Conservation (phyloP, 2,329 filamentous ascomycete genomes). For the Raffaelea ambrosiae region DNA sequence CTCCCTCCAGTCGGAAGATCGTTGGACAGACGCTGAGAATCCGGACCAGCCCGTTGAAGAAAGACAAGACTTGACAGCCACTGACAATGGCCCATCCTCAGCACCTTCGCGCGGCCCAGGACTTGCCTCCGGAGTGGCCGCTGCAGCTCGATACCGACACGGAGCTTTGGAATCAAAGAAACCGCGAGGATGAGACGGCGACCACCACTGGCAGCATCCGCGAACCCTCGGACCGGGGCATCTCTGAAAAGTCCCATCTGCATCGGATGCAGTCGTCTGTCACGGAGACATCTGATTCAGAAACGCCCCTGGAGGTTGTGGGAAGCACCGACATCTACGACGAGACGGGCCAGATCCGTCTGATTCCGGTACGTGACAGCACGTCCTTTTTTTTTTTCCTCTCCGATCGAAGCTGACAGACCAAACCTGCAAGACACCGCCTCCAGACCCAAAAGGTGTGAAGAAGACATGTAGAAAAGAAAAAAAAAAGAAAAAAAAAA, state of each 20-base stretch:
- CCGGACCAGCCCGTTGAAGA: too few relatives aligned
- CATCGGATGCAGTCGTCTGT: too few relatives aligned
- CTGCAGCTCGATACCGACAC: not conserved
- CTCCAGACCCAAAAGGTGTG: conserved; percentile 8
- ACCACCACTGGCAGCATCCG: too few relatives aligned
- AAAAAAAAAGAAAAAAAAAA: too few relatives aligned
- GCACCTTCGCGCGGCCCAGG: not conserved
- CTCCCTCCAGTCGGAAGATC: too few relatives aligned
- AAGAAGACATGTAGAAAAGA: not conserved
- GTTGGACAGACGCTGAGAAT: too few relatives aligned
- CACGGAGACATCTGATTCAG: not conserved
- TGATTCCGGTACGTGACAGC: conserved; percentile 7
- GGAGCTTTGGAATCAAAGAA: not conserved
- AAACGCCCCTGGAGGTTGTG: conserved; percentile 4
- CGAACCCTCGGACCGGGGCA: too few relatives aligned
- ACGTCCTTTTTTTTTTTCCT: too few relatives aligned
- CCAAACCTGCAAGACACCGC: conserved; percentile 2
- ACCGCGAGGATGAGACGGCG: not conserved
- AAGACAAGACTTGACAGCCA: too few relatives aligned
- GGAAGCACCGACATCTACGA: conserved; percentile 11
- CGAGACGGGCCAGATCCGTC: conserved; percentile 4
- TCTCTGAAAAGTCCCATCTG: too few relatives aligned
- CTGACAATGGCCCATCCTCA: too few relatives aligned
- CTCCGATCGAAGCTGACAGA: not conserved
- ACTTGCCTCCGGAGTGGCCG: not conserved